phyloP scores from a whole-genome alignment of 192 early-diverging fungal genomes.

The Allomyces javanicus region DNA sequence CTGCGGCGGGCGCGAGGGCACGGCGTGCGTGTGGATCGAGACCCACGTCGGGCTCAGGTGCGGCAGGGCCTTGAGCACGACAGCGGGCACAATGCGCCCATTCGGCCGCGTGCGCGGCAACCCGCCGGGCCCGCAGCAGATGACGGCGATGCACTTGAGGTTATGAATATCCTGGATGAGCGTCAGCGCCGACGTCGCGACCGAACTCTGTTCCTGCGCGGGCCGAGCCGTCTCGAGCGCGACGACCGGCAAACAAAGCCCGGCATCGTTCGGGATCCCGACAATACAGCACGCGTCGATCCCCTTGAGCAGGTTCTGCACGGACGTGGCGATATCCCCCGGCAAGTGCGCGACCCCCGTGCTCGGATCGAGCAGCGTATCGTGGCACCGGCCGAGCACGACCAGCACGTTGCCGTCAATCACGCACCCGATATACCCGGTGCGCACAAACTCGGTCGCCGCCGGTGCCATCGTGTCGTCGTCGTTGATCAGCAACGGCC shows the following conservation, averaged over 20 bases:
- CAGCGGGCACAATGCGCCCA: background rate
- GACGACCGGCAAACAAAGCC: slow-evolving; percentile 10
- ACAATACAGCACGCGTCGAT: slow-evolving; percentile 6
- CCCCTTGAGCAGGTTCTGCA: slow-evolving; percentile 2
- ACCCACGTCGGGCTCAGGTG: background rate
- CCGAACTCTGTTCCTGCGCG: background rate
- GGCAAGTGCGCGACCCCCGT: slow-evolving; percentile 3
- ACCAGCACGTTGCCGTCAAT: background rate
- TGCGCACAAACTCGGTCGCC: slow-evolving; percentile 8
- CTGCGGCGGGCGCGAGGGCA: background rate
- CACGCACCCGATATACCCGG: slow-evolving; percentile 8
- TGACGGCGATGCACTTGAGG: slow-evolving; percentile 6
- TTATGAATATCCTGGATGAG: slow-evolving; percentile 2
- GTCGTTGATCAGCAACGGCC: background rate
- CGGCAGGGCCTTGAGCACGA: background rate
- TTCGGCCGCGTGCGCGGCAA: slow-evolving; percentile 4
- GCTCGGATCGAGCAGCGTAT: background rate
- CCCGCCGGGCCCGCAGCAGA: slow-evolving; percentile 1
- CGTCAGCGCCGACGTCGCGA: background rate
- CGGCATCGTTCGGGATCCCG: background rate
- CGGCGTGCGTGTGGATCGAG: background rate
- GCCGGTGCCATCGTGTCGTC: background rate
- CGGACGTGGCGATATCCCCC: slow-evolving; percentile 5
- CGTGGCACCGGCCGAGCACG: background rate
- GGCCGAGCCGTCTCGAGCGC: slow-evolving; percentile 5